Base-by-base conservation (phyloP, 345 rosid genomes). In the Rhodamnia rubescens region DNA sequence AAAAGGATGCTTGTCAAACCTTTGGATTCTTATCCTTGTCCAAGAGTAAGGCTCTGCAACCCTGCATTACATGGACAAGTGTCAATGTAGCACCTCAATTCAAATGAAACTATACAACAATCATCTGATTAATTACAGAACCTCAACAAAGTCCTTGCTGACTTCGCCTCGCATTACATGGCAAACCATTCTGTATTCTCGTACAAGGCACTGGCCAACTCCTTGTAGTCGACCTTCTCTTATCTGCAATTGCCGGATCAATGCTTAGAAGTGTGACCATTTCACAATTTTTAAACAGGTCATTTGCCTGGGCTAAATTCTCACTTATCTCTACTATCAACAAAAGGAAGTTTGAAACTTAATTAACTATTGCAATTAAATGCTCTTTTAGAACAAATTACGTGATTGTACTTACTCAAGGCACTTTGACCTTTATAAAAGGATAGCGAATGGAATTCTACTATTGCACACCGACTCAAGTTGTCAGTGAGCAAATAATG, bases 121-220 rank as follows among this genome's bases (percentile, higher is more conserved):
- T 59, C 32, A 53, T 51, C 74, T 21, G 74, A 85, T 50, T 83
- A 49, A 36, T 86, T 80, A 82, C 40, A 87, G 81, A 85, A 95
- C 99, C 99, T 96, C 98, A 26, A 92, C 84, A 86, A 95, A 95
- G 89, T 96, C 99, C 89, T 91, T 92, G 94, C 99, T 95, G 81
- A 94, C 88, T 82, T 96, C 91, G 90, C 98, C 99, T 81, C 85
- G 94, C 88, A 96, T 24, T 81, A 95, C 94, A 87, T 94, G 97
- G 86, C 96, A 93, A 89, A 91, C 98, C 93, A 96, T 95, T 89
- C 99, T 92, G 87, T 88, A 94, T 89, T 95, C 99, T 12, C 97
- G 95, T 84, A 88, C 85, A 61, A 96, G 95, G 91, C 98, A 96
- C 81, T 91, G 93, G 47, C 97, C 98, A 81, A 95, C 92, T 75